These are phyloP conservation scores for Porogramme epimiltina DNA, from an alignment of 1,284 basidiomycete genomes.

Conservation along the genomic window DNA sequence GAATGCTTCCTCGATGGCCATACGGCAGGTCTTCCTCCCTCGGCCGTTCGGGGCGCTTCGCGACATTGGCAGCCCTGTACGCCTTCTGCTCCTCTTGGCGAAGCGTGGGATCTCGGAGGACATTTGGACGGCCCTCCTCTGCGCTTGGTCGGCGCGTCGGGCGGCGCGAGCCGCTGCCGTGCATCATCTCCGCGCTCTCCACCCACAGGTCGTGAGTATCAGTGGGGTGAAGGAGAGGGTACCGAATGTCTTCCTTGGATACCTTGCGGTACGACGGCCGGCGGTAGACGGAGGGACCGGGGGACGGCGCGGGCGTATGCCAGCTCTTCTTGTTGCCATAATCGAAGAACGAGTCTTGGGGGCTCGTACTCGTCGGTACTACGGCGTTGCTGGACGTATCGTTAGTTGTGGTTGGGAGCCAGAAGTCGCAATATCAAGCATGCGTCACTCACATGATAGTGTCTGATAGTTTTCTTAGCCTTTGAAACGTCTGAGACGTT, in stretches of 20 bases:
- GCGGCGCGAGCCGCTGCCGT: background rate
- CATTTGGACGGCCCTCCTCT: background rate
- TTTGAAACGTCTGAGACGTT: too few species aligned
- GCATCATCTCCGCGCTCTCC: conserved; percentile 1
- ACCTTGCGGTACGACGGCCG: conserved; percentile 10
- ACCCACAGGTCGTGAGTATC: conserved; percentile 2
- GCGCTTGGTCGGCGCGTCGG: background rate
- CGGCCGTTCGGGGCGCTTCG: conserved; percentile 6
- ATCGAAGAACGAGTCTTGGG: conserved; percentile 13
- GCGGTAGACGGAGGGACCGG: background rate
- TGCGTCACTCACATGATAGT: too few species aligned
- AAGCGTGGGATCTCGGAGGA: conserved; percentile 4
- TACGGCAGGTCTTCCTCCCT: conserved; percentile 12
- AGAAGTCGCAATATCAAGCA: too few species aligned
- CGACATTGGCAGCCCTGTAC: background rate
- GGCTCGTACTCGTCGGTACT: too few species aligned
- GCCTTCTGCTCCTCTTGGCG: background rate
- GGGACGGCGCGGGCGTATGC: background rate
- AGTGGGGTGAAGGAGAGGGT: conserved; percentile 6
- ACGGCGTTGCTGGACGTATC: too few species aligned
- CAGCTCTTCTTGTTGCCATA: conserved; percentile 7
- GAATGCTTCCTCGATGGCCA: conserved; percentile 9
- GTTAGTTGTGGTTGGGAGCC: too few species aligned
- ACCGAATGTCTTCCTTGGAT: conserved; percentile 21
- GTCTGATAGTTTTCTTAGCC: too few species aligned